These are phyloP conservation scores for Phylloporus sp. DNA, from an alignment of 1,284 basidiomycete species.

Conservation along the genomic window DNA sequence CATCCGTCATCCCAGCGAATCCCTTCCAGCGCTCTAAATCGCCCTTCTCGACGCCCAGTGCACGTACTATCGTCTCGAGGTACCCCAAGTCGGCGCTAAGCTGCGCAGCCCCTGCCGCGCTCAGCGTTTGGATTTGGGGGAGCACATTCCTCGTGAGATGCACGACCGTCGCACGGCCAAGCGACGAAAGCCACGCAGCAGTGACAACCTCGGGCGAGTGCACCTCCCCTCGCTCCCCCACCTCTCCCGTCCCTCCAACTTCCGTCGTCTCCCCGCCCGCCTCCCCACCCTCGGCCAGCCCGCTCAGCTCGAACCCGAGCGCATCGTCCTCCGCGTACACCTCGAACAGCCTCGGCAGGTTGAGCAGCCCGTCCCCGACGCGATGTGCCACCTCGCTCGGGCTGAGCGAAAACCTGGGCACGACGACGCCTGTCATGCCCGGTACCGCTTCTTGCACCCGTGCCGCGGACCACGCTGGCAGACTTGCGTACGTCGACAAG, in stretches of 20 bases:
- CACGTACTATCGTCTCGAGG: constrained; percentile 88
- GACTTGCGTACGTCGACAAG: constrained; percentile 72
- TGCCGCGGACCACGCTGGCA: constrained; percentile 68
- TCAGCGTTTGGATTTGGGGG: constrained; percentile 62
- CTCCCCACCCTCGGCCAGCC: constrained; percentile 6
- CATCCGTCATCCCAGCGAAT: constrained; percentile 62
- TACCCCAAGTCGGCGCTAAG: constrained; percentile 89
- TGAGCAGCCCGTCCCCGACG: constrained; percentile 91
- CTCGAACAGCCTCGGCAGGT: constrained; percentile 92
- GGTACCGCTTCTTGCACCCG: constrained; percentile 45
- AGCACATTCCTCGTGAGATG: constrained; percentile 73
- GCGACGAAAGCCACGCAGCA: constrained; percentile 87
- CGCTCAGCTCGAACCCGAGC: constrained; percentile 82
- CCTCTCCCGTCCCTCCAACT: constrained; percentile 4
- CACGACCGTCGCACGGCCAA: constrained; percentile 79
- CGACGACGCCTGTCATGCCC: constrained; percentile 48
- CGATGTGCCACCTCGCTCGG: constrained; percentile 89
- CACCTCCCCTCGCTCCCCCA: constrained; percentile 36
- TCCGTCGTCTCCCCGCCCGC: background rate
- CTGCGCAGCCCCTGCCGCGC: constrained; percentile 75
- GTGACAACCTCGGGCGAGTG: constrained; percentile 76
- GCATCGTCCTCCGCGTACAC: constrained; percentile 93
- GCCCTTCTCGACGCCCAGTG: constrained; percentile 84
- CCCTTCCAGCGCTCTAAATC: constrained; percentile 78
- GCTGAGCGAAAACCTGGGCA: constrained; percentile 94